Percentiles rank a stretch among this genome's conserved stretches.
Conservation (phyloP, 140 eudicot genomes). For the Senecio squalidus region DNA sequence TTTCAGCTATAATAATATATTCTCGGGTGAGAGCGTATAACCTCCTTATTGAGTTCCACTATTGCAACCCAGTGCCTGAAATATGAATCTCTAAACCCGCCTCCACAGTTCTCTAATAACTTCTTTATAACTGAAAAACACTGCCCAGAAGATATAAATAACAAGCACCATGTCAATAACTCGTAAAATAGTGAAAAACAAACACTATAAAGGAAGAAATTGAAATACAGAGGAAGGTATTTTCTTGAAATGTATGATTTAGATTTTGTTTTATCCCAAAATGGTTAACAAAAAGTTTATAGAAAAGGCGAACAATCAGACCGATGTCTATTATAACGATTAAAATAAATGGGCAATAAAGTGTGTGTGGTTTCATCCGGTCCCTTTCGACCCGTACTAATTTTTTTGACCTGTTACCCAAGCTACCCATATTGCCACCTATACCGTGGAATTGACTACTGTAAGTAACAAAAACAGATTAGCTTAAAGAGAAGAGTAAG, state of each 20-base stretch:
- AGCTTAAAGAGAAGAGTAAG: not conserved
- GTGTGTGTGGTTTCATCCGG: too few species aligned
- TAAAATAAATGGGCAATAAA: not conserved
- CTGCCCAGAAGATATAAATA: slow-evolving; percentile 45
- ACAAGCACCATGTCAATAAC: slow-evolving; percentile 1
- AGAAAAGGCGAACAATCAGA: too few species aligned
- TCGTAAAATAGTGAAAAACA: not conserved
- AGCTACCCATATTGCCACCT: not conserved
- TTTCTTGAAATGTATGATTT: not conserved
- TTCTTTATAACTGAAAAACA: slow-evolving; percentile 60
- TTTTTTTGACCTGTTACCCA: not conserved
- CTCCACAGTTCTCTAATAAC: slow-evolving; percentile 57
- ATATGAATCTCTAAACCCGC: slow-evolving; percentile 56
- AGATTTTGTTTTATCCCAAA: too few species aligned
- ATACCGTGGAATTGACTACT: not conserved
- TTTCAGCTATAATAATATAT: slow-evolving; percentile 1
- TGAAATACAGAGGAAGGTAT: too few species aligned
- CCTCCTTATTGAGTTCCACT: slow-evolving; percentile 75
- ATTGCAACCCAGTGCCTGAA: slow-evolving; percentile 76
- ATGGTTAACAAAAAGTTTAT: too few species aligned
- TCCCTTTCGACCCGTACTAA: too few species aligned
- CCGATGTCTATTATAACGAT: too few species aligned
- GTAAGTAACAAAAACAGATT: too few species aligned
- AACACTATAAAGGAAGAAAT: too few species aligned
- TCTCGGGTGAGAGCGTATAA: slow-evolving; percentile 19